A percentile compares a stretch with the other conserved stretches of the same genome.
phyloP scores from a whole-genome alignment of 305 asterid species.

The Salvia sclarea region DNA sequence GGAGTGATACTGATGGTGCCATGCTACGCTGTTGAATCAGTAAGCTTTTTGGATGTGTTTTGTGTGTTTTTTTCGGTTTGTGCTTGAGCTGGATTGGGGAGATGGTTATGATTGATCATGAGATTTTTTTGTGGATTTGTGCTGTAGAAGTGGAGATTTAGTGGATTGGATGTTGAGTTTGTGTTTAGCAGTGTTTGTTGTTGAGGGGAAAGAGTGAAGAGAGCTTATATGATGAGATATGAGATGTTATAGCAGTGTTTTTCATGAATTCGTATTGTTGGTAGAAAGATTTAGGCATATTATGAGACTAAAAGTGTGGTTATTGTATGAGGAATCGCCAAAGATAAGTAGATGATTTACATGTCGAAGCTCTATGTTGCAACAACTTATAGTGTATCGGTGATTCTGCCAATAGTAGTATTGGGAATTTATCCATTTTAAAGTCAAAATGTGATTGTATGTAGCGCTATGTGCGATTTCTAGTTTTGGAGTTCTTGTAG shows the following conservation, averaged over 20 bases:
- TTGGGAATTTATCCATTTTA: background rate
- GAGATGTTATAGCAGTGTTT: background rate
- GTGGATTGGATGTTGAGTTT: background rate
- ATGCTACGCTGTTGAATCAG: constrained; percentile 91
- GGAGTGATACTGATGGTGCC: constrained; percentile 98
- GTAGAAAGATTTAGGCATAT: background rate
- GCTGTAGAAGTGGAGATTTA: constrained; percentile 16
- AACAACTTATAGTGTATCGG: background rate
- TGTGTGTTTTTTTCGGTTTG: background rate
- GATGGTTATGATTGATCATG: constrained; percentile 25
- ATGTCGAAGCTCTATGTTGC: constrained; percentile 11
- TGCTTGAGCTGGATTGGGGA: constrained; percentile 21
- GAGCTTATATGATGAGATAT: constrained; percentile 9
- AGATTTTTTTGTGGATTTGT: constrained; percentile 17
- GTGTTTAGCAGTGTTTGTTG: background rate
- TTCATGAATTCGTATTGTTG: constrained; percentile 11
- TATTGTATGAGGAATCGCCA: constrained; percentile 7
- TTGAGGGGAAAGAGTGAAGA: background rate
- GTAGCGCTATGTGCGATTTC: constrained; percentile 1
- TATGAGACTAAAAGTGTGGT: too few species aligned
- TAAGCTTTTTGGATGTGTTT: constrained; percentile 35
- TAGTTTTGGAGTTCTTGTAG: background rate
- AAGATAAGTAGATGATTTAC: background rate
- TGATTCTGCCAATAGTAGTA: constrained; percentile 1
- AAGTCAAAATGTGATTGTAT: background rate